Base-by-base conservation (phyloP, 306 rosid species). In the Cucurbita argyrosperma region DNA sequence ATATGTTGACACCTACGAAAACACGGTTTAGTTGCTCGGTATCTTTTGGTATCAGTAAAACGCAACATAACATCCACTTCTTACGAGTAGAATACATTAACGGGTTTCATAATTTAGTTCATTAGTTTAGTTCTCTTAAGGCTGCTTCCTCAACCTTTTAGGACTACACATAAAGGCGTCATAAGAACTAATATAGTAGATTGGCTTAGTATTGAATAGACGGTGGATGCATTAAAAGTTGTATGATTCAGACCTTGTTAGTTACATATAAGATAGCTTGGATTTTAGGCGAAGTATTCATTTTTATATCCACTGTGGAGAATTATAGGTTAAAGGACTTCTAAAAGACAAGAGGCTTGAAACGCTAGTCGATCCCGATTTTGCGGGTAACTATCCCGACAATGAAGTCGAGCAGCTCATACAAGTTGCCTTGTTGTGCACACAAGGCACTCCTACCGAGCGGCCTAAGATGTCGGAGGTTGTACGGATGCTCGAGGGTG, bases 401-500 rank as follows among this genome's bases (percentile, higher is more conserved):
- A 83, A 72, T 0, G 89, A 91, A 81, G 92, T 91, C 43, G 96
- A 94, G 84, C 81, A 94, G 81, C 82, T 91, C 71, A 91, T 85
- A 83, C 96, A 91, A 79, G 90, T 94, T 60, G 96, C 96, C 61
- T 83, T 94, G 54, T 84, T 91, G 26, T 94, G 99, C 91, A 94
- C 92, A 9, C 90, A 88, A 82, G 88, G 89, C 60, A 62, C 97
- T 7, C 88, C 95, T 2, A 74, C 79, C 79, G 95, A 94, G 76
- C 86, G 97, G 54, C 99, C 99, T 0, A 94, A 90, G 84, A 94
- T 94, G 99, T 94, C 96, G 1, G 95, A 89, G 72, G 91, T 94
- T 26, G 97, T 90, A 9, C 86, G 97, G 78, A 93, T 93, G 98
- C 96, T 93, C 35, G 97, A 93, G 87, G 98, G 97, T 5, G 95